phyloP scores from a whole-genome alignment of 805 yeast species.

The Barnettozyma vustinii region DNA sequence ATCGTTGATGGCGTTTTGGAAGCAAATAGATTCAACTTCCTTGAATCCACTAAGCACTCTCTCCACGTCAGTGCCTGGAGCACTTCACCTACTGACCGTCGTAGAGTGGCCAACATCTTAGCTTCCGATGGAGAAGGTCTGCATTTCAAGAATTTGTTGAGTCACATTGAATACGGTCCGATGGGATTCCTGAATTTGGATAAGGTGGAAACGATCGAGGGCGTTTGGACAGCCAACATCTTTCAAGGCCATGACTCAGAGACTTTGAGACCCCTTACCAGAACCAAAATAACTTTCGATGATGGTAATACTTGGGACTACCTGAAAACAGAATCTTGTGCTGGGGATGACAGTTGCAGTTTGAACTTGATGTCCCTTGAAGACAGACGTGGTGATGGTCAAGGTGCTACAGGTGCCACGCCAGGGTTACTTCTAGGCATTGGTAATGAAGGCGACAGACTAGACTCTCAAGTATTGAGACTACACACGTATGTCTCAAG shows the following conservation, averaged over 20 bases:
- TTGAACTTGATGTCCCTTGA: conserved; percentile 31
- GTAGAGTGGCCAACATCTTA: conserved; percentile 18
- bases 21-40: conserved; percentile 22
- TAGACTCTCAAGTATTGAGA: conserved; percentile 14
- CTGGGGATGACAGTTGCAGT: conserved; percentile 28
- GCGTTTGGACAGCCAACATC: conserved; percentile 53
- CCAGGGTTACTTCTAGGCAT: conserved; percentile 42
- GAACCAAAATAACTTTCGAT: conserved; percentile 34
- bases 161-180: conserved; percentile 29
- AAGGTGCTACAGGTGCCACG: conserved; percentile 29
- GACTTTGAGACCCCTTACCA: conserved; percentile 16
- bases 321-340: conserved; percentile 25
- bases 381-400: conserved; percentile 28
- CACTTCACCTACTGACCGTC: conserved; percentile 13
- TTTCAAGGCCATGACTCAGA: conserved; percentile 17
- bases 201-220: conserved; percentile 50
- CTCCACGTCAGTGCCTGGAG: conserved; percentile 34
- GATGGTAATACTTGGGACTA: conserved; percentile 35
- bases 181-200: conserved; percentile 32
- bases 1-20: conserved; percentile 25
- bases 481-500: conserved; percentile 58
- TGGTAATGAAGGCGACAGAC: conserved; percentile 31
- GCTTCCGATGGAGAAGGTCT: conserved; percentile 49
- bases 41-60: conserved; percentile 35
- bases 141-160: conserved; percentile 40